Base-by-base conservation (phyloP, 179 eudicot genomes). In the Silene coronaria region DNA sequence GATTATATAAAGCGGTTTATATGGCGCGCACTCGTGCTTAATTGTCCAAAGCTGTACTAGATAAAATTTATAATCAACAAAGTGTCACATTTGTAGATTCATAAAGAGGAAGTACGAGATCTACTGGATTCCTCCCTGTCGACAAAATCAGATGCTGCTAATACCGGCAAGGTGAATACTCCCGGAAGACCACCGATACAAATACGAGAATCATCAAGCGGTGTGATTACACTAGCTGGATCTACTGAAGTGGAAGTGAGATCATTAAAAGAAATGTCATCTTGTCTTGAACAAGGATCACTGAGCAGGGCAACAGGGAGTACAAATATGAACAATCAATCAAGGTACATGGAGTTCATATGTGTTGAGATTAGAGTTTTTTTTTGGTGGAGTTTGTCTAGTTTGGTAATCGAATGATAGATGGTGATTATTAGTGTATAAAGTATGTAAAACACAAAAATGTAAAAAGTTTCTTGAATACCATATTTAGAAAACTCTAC, bases 241-340 rank as follows among this genome's bases (percentile, higher is more conserved):
- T 88, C 99, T 78, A 96, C 97, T 61, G 99, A 96, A 79, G 87
- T 91, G 13, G 86, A 85, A 74, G 98, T 96, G 59, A 84, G 84
- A 30, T 88, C 98, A 27, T 85, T 90, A 48, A 90, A 90, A 83
- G 99, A 96, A 84, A 96, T 96, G 99, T 86, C 99, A 70, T 75
- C 89, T 77, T 96, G 97, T 85, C 88, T 96, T 65, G 99, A 93
- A 78, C 98, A 93, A 85, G 99, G 99, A 73, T 96, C 99, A 51
- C 76, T 93, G 76, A 85, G 92, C 85, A 83, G 99, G 82, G 99
- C 99, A 58, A 96, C 99, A 0, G 99, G 97, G 79, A 93, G 99
- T 84, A 96, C 99, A 48, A 96, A 96, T 82, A 96, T 96, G 99
- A 96, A 96, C 84, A 88, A 93, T 78, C 97, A 91, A 80, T 96